Evolutionary conservation across 2,329 filamentous ascomycete species (phyloP).

Genomic region (Dactylellina parvicollis): DNA sequence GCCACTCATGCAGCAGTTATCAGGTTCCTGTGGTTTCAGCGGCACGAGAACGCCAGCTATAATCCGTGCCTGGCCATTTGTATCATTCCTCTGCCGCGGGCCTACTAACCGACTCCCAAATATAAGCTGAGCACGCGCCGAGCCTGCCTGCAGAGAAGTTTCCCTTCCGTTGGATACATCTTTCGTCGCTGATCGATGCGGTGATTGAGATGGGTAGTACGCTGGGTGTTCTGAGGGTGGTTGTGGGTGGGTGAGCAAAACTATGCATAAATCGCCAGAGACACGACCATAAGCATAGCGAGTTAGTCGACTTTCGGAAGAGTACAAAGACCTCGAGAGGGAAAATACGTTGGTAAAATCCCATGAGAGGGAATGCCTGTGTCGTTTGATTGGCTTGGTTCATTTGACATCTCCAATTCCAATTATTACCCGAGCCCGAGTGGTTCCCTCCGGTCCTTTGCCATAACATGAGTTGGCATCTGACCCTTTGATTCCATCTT

Average conservation of each 20-base stretch:
- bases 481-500: not conserved
- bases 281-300: not conserved
- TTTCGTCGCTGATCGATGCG: not conserved
- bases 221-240: constrained; percentile 55
- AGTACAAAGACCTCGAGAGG: not conserved
- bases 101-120: constrained; percentile 83
- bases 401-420: not conserved
- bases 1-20: constrained; percentile 99
- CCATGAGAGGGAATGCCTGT: constrained; percentile 55
- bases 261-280: constrained; percentile 32
- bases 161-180: not conserved
- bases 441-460: not conserved
- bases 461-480: not conserved
- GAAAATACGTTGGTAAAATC: constrained; percentile 56
- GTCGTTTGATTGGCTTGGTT: not conserved
- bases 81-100: constrained; percentile 72
- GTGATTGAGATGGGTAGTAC: constrained; percentile 31
- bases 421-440: not conserved
- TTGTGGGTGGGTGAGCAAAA: constrained; percentile 54
- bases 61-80: constrained; percentile 69
- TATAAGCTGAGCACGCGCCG: constrained; percentile 70
- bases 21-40: constrained; percentile 84
- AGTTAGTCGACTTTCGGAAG: not conserved
- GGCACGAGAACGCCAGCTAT: constrained; percentile 85
- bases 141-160: not conserved